Evolutionary conservation across 208 protist species (phyloP), one percentile per base, ranked within the genome.

Genomic region (Acanthamoeba castellanii): DNA sequence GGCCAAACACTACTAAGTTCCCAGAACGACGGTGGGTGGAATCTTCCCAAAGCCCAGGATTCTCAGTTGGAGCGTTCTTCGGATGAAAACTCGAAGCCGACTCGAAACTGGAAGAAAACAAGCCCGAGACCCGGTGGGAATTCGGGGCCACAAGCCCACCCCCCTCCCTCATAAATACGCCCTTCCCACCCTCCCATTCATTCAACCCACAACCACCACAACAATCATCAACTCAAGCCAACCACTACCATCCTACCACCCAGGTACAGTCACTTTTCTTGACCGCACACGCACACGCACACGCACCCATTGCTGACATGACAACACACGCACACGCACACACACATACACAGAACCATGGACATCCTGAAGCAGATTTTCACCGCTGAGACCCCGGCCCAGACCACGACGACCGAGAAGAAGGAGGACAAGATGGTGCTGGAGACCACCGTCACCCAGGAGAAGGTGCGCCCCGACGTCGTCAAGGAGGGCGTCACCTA

Each of bases 401-500:
- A 13, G 34, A 45, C 72, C 34, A 81, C 72, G 2, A 50, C 70
- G 32, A 78, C 34, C 34, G 45, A 85, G 45, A 85, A 85, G 78
- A 59, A 85, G 78, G 78, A 61, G 47, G 45, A 85, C 14, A 85
- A 85, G 78, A 59, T 34, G 34, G 78, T 85, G 13, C 42, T 34
- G 47, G 72, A 81, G 72, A 81, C 72, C 72, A 81, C 30, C 16
- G 37, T 8, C 72, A 85, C 78, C 5, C 27, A 61, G 47, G 78
- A 85, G 47, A 85, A 59, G 47, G 42, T 2, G 16, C 47, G 78
- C 47, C 5, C 78, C 42, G 47, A 34, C 14, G 25, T 32, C 16
- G 78, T 85, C 47, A 85, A 85, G 78, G 78, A 85, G 25, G 78
- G 78, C 78, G 78, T 59, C 14, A 85, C 47, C 78, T 85, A 85